Conservation (phyloP, 768 basidiomycete species). For the Lentinula aciculospora region DNA sequence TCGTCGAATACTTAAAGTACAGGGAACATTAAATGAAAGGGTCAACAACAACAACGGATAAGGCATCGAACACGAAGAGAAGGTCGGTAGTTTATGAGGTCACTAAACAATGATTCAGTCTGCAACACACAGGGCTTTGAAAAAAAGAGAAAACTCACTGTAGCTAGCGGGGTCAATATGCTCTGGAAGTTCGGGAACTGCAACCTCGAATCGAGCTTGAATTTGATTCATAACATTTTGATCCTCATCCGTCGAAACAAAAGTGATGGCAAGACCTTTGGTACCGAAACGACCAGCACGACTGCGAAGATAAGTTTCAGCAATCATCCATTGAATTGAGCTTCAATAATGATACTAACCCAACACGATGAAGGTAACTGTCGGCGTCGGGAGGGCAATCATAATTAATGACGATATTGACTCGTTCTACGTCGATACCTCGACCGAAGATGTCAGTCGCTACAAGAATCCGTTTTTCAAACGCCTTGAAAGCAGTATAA, state of each 20-base stretch:
- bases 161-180: conserved; percentile 93
- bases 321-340: background rate
- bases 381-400: conserved; percentile 97
- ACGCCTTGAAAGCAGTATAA: conserved; percentile 97
- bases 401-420: conserved; percentile 99
- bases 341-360: conserved; percentile 39
- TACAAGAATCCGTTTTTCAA: conserved; percentile 98
- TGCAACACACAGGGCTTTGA: background rate
- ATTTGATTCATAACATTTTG: conserved; percentile 93
- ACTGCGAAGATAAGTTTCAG: conserved; percentile 31
- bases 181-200: conserved; percentile 91
- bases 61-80: background rate
- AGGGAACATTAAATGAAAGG: background rate
- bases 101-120: conserved; percentile 27
- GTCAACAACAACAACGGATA: background rate
- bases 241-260: conserved; percentile 89
- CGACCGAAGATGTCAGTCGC: conserved; percentile 99
- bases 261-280: conserved; percentile 97
- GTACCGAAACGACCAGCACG: conserved; percentile 99
- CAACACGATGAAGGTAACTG: conserved; percentile 97
- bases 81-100: conserved; percentile 35
- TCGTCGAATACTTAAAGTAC: background rate
- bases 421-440: conserved; percentile 98
- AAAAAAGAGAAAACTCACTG: conserved; percentile 53
- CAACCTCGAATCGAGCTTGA: conserved; percentile 95